Conservation (phyloP, 129 eudicot genomes). For the Dittrichia graveolens region DNA sequence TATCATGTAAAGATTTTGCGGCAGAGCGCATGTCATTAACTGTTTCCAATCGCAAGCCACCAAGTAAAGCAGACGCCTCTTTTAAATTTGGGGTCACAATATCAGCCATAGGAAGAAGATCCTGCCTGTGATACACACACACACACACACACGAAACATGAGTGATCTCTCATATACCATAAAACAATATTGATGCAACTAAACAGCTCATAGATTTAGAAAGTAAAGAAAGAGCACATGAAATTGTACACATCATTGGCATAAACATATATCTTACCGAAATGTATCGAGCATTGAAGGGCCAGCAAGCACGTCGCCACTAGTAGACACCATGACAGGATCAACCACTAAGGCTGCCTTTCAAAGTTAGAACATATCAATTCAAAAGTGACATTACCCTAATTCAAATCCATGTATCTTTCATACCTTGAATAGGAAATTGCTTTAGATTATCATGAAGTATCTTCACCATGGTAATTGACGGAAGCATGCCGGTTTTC, state of each 20-base stretch:
- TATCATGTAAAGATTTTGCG: conserved; percentile 70
- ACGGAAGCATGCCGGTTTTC: conserved; percentile 98
- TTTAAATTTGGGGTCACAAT: conserved; percentile 86
- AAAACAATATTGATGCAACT: conserved; percentile 13
- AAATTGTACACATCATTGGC: background rate
- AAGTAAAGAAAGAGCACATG: background rate
- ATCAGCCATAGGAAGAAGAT: conserved; percentile 91
- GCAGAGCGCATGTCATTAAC: conserved; percentile 87
- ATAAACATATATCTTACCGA: conserved; percentile 42
- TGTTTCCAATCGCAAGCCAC: conserved; percentile 63
- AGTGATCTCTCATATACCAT: conserved; percentile 8
- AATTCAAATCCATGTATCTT: conserved; percentile 3
- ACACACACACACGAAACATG: background rate
- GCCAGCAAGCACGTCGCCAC: conserved; percentile 88
- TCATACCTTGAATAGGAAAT: conserved; percentile 78
- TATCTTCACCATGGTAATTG: conserved; percentile 73
- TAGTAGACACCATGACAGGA: conserved; percentile 98
- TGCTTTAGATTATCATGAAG: conserved; percentile 63
- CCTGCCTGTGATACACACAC: conserved; percentile 51
- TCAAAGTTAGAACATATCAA: conserved; percentile 42
- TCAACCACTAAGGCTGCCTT: conserved; percentile 96
- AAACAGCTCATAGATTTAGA: background rate
- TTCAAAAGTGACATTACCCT: conserved; percentile 21
- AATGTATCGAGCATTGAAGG: conserved; percentile 59
- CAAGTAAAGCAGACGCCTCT: conserved; percentile 91